A percentile compares a stretch with the other conserved stretches of the same genome.
Conservation (phyloP, 164 flowering plant species). For the Dillenia suffruticosa region DNA sequence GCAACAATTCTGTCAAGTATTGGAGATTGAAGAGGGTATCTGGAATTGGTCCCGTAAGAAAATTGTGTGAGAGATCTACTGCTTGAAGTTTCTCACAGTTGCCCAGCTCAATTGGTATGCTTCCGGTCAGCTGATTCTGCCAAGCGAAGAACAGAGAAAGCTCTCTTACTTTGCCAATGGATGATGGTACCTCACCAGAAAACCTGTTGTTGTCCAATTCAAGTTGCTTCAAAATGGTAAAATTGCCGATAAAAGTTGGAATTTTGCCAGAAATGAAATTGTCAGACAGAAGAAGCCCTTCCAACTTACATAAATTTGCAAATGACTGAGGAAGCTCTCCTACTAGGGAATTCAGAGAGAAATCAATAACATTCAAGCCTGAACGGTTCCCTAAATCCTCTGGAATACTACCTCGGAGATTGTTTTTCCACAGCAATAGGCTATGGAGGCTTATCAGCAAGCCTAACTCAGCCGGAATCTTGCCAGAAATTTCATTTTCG, state of each 20-base stretch:
- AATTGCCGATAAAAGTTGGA: constrained; percentile 37
- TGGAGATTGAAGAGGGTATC: constrained; percentile 35
- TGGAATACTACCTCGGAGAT: constrained; percentile 40
- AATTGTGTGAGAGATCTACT: constrained; percentile 55
- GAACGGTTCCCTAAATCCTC: constrained; percentile 38
- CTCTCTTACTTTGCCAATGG: constrained; percentile 41
- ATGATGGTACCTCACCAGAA: constrained; percentile 43
- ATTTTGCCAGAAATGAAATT: constrained; percentile 44
- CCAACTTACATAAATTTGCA: constrained; percentile 27
- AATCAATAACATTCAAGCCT: constrained; percentile 35
- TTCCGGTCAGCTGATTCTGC: constrained; percentile 56
- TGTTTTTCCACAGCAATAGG: constrained; percentile 52
- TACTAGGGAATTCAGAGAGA: constrained; percentile 44
- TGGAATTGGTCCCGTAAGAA: constrained; percentile 51
- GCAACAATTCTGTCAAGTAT: constrained; percentile 43
- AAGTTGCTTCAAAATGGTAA: constrained; percentile 39
- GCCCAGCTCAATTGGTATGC: constrained; percentile 41
- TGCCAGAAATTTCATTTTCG: constrained; percentile 41
- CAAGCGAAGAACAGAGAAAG: constrained; percentile 57
- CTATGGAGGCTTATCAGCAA: constrained; percentile 33
- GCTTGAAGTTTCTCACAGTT: constrained; percentile 44
- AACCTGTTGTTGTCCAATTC: constrained; percentile 53
- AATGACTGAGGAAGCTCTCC: constrained; percentile 41
- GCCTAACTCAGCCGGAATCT: constrained; percentile 40
- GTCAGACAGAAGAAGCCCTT: constrained; percentile 43